Evolutionary conservation across 177 flowering plant genomes (phyloP), one percentile per base, ranked within the genome.

Genomic region (Vitis hybrid): DNA sequence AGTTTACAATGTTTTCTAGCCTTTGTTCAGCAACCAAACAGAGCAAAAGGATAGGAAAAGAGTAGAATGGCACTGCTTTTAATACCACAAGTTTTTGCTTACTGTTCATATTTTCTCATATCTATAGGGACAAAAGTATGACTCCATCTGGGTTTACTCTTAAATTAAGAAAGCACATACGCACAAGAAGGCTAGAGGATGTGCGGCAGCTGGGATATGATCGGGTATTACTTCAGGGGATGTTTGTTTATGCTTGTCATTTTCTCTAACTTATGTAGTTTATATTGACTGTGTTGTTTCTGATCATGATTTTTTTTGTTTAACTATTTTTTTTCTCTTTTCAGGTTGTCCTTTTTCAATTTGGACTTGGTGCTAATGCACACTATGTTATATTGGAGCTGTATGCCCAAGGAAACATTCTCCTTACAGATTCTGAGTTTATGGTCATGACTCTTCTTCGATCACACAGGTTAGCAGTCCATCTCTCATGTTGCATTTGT

Each of bases 121-220:
- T 74, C 68, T 66, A 14, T 64, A 95, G 99, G 79, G 99, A 95
- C 74, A 95, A 95, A 77, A 95, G 92, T 66, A 87, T 87, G 56
- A 95, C 97, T 57, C 99, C 99, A 12, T 95, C 98, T 24, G 98
- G 98, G 46, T 95, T 91, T 81, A 95, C 99, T 49, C 88, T 95
- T 9, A 95, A 95, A 77, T 77, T 95, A 58, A 83, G 98, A 75
- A 95, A 91, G 78, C 99, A 95, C 80, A 91, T 95, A 66, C 85
- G 99, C n/a, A 90, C 97, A 0, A 89, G 92, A 76, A 86, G 94
- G 82, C 96, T 95, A 4, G 98, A 95, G 74, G 99, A 95, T 81
- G 99, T 95, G 66, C 86, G 99, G 30, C 99, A 93, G 78, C 94
- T 95, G 63, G 99, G 99, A 71, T 95, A 95, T 78, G 99, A 95